Percentiles rank a stretch among this genome's conserved stretches.
phyloP scores from a whole-genome alignment of 805 yeast genomes.

The Metschnikowia baotianmanensis region DNA sequence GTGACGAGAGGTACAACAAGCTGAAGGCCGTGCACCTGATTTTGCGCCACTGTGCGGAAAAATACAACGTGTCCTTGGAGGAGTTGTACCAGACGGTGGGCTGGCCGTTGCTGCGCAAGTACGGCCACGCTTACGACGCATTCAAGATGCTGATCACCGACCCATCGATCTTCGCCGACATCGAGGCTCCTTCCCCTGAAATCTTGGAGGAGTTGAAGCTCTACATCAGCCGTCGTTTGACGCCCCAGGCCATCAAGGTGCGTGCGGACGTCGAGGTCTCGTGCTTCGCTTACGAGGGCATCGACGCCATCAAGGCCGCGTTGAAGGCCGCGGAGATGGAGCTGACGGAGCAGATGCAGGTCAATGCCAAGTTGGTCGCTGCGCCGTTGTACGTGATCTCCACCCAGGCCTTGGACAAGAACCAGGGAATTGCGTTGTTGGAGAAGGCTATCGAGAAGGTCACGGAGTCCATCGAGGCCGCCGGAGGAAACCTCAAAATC shows the following conservation, averaged over 20 bases:
- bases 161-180: conserved; percentile 78
- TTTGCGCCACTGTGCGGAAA: conserved; percentile 96
- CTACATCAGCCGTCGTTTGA: conserved; percentile 88
- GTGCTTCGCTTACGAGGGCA: conserved; percentile 95
- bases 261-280: conserved; percentile 99
- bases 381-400: conserved; percentile 95
- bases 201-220: conserved; percentile 79
- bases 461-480: conserved; percentile 60
- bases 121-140: conserved; percentile 96
- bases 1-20: conserved; percentile 96
- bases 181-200: conserved; percentile 68
- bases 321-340: conserved; percentile 81
- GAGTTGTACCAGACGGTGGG: conserved; percentile 83
- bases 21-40: conserved; percentile 98
- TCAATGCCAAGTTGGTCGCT: conserved; percentile 93
- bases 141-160: conserved; percentile 95
- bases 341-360: conserved; percentile 80
- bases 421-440: conserved; percentile 77
- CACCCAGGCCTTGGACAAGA: conserved; percentile 89
- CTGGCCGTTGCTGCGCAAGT: conserved; percentile 95
- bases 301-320: conserved; percentile 92
- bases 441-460: conserved; percentile 78
- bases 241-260: conserved; percentile 96
- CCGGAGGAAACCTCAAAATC: conserved; percentile 85
- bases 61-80: conserved; percentile 85